A percentile compares a stretch with the other conserved stretches of the same genome.
These are phyloP conservation scores for Orychophragmus violaceus DNA, from an alignment of 345 rosid species.

Conservation along the genomic window DNA sequence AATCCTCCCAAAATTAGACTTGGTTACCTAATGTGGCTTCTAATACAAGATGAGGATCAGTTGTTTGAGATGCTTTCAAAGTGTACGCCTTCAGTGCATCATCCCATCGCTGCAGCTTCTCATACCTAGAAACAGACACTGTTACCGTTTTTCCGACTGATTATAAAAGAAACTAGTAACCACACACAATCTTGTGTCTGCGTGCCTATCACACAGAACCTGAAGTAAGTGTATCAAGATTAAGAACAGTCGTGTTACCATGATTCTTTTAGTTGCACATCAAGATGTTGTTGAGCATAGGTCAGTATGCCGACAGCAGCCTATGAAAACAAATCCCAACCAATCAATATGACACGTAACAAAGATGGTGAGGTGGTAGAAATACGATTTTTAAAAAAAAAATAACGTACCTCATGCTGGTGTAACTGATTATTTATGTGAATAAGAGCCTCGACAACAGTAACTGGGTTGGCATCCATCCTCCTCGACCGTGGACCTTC, in stretches of 20 bases:
- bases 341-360: constrained; percentile 14
- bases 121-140: constrained; percentile 58
- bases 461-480: constrained; percentile 96
- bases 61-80: constrained; percentile 66
- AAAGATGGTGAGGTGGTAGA: constrained; percentile 3
- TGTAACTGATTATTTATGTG: constrained; percentile 98
- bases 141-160: constrained; percentile 8
- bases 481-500: constrained; percentile 82
- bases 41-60: constrained; percentile 66
- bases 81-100: constrained; percentile 98
- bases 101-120: constrained; percentile 98
- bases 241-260: constrained; percentile 48
- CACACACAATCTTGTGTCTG: not conserved
- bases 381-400: constrained; percentile 1
- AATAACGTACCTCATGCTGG: constrained; percentile 73
- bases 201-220: constrained; percentile 3
- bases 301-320: constrained; percentile 99
- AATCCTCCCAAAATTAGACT: not conserved
- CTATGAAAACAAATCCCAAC: constrained; percentile 32
- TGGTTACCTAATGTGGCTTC: constrained; percentile 74
- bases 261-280: constrained; percentile 93
- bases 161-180: constrained; percentile 12
- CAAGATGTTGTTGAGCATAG: constrained; percentile 83
- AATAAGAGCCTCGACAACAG: constrained; percentile 95
- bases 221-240: constrained; percentile 1